Conservation (phyloP, 805 yeast genomes). For the Ogataea zsoltii region DNA sequence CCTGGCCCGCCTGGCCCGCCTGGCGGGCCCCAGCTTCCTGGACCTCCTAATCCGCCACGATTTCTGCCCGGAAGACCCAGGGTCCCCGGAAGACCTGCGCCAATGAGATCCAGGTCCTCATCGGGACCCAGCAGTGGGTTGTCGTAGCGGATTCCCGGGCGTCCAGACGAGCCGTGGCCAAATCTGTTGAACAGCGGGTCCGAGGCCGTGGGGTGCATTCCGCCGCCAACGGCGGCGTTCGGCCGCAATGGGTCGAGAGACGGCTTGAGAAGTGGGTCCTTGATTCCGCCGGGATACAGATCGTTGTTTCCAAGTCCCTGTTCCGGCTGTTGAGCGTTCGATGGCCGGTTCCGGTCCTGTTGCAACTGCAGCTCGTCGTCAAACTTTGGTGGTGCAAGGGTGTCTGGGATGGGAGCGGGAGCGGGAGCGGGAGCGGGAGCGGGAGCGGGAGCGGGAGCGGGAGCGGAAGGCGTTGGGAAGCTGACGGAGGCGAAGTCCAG, state of each 20-base stretch:
- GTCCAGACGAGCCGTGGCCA: slow-evolving; percentile 29
- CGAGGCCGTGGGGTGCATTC: slow-evolving; percentile 53
- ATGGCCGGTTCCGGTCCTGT: slow-evolving; percentile 1
- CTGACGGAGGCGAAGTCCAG: too few relatives aligned
- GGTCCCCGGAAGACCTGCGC: slow-evolving; percentile 46
- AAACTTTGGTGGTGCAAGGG: slow-evolving; percentile 48
- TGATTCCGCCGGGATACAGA: slow-evolving; percentile 44
- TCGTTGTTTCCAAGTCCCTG: slow-evolving; percentile 48
- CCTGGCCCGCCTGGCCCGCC: slow-evolving; percentile 1
- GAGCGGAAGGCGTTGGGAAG: too few relatives aligned
- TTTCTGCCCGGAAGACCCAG: slow-evolving; percentile 13
- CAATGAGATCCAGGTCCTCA: slow-evolving; percentile 43
- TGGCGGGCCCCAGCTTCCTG: not conserved
- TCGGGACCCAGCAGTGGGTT: slow-evolving; percentile 51
- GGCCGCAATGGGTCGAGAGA: slow-evolving; percentile 41
- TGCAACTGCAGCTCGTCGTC: slow-evolving; percentile 51
- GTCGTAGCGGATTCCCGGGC: slow-evolving; percentile 53
- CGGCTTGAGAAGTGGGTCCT: slow-evolving; percentile 45
- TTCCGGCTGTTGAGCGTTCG: slow-evolving; percentile 15
- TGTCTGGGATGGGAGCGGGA: slow-evolving; percentile 18
- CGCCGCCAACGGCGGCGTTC: slow-evolving; percentile 37
- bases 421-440: not conserved
- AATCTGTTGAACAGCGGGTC: slow-evolving; percentile 50
- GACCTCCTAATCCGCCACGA: slow-evolving; percentile 4
- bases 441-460: not conserved